These are phyloP conservation scores for Rhodomyrtus psidioides DNA, from an alignment of 441 rosid species.

Conservation along the genomic window DNA sequence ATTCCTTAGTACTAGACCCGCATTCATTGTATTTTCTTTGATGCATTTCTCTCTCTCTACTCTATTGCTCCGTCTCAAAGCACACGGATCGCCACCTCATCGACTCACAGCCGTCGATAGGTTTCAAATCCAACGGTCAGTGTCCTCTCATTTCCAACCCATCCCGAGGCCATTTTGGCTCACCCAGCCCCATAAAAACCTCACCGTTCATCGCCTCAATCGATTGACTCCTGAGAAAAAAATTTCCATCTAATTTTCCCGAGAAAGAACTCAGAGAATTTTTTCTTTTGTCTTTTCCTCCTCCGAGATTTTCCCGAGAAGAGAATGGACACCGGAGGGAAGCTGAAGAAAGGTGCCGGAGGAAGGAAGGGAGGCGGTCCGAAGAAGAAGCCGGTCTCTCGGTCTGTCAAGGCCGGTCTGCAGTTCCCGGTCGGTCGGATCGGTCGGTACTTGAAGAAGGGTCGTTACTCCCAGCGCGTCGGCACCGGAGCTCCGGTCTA, in stretches of 20 bases:
- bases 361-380: constrained; percentile 39
- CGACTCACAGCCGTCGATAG: constrained; percentile 6
- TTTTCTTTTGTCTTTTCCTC: not conserved
- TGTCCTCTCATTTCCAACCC: not conserved
- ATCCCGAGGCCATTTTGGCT: not conserved
- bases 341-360: constrained; percentile 32
- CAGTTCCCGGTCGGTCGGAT: constrained; percentile 36
- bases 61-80: constrained; percentile 15
- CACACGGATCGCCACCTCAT: constrained; percentile 8
- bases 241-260: not conserved
- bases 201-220: not conserved
- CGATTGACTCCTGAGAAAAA: not conserved
- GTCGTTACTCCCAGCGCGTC: constrained; percentile 15
- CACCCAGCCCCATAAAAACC: constrained; percentile 4
- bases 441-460: constrained; percentile 22
- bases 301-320: not conserved
- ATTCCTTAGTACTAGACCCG: not conserved
- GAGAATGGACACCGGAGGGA: constrained; percentile 19
- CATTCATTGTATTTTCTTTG: not conserved
- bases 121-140: constrained; percentile 3
- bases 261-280: not conserved
- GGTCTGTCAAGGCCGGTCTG: constrained; percentile 30
- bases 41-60: not conserved
- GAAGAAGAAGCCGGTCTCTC: constrained; percentile 28
- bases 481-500: constrained; percentile 27